phyloP scores from a whole-genome alignment of 495 filamentous ascomycete genomes.

The Annulohypoxylon nitens region DNA sequence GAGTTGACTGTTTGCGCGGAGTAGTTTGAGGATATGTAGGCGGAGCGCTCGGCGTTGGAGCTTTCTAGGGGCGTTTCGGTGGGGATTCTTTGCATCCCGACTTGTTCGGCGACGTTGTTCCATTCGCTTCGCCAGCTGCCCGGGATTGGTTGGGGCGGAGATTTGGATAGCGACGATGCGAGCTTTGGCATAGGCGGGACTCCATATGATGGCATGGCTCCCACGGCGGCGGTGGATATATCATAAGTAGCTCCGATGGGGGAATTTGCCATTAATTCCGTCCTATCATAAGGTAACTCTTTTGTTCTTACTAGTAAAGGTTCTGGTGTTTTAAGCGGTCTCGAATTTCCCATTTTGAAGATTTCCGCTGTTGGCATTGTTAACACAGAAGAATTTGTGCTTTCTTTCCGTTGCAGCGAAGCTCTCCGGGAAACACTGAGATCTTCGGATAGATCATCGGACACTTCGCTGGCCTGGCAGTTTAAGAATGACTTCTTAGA shows the following conservation, averaged over 20 bases:
- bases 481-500: slow-evolving; percentile 42
- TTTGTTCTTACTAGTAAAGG: slow-evolving; percentile 15
- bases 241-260: slow-evolving; percentile 33
- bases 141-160: slow-evolving; percentile 43
- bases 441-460: slow-evolving; percentile 42
- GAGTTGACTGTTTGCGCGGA: neutral
- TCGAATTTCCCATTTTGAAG: slow-evolving; percentile 37
- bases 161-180: slow-evolving; percentile 24
- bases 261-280: slow-evolving; percentile 45
- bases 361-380: slow-evolving; percentile 47
- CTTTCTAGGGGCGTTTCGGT: neutral
- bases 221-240: slow-evolving; percentile 1
- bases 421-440: slow-evolving; percentile 49
- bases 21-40: slow-evolving; percentile 13
- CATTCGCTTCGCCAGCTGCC: slow-evolving; percentile 49
- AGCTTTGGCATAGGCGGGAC: slow-evolving; percentile 26
- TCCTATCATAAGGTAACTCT: slow-evolving; percentile 29
- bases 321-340: neutral
- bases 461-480: slow-evolving; percentile 26
- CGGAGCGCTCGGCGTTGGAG: slow-evolving; percentile 5
- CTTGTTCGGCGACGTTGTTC: slow-evolving; percentile 36
- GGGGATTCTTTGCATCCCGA: slow-evolving; percentile 2
- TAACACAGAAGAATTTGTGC: slow-evolving; percentile 41
- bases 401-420: slow-evolving; percentile 45
- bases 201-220: slow-evolving; percentile 8